Evolutionary conservation across 2,329 filamentous ascomycete genomes (phyloP).

Genomic region (Fusarium domesticum): DNA sequence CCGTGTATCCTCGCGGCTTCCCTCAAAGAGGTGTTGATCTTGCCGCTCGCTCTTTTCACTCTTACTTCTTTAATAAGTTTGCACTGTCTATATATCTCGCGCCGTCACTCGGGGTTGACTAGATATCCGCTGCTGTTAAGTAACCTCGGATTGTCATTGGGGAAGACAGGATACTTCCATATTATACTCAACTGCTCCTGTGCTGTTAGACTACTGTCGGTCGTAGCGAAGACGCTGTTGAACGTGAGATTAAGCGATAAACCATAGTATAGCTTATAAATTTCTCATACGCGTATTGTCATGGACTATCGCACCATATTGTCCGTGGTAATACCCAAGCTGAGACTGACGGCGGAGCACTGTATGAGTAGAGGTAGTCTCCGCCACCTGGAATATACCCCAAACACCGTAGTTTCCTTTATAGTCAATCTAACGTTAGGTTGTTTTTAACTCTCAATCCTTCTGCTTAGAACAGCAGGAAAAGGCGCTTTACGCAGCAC

Average conservation of each 20-base stretch:
- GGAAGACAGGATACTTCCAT: constrained; percentile 6
- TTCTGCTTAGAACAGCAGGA: too few relatives aligned
- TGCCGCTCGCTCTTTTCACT: too few relatives aligned
- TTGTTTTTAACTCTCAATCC: too few relatives aligned
- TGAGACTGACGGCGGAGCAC: neutral
- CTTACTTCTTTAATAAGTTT: too few relatives aligned
- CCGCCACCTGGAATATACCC: constrained; percentile 18
- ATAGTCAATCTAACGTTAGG: too few relatives aligned
- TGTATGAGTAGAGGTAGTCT: constrained; percentile 17
- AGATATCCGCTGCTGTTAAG: constrained; percentile 1
- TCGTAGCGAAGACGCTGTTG: constrained; percentile 5
- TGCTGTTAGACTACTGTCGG: neutral
- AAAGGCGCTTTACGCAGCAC: too few relatives aligned
- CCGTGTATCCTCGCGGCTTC: constrained; percentile 8
- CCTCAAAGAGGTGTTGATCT: constrained; percentile 10
- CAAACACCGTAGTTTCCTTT: too few relatives aligned
- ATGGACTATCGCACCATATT: constrained; percentile 14
- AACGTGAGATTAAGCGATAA: constrained; percentile 3
- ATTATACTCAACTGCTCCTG: constrained; percentile 10
- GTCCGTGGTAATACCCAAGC: neutral
- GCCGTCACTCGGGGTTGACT: constrained; percentile 10
- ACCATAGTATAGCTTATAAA: neutral
- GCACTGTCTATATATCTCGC: constrained; percentile 8
- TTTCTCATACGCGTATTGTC: constrained; percentile 2
- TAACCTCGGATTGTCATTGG: neutral